Evolutionary conservation across 2,329 filamentous ascomycete genomes (phyloP), one percentile per base, ranked within the genome.

Genomic region (Pseudopyrenochaeta lycopersici): DNA sequence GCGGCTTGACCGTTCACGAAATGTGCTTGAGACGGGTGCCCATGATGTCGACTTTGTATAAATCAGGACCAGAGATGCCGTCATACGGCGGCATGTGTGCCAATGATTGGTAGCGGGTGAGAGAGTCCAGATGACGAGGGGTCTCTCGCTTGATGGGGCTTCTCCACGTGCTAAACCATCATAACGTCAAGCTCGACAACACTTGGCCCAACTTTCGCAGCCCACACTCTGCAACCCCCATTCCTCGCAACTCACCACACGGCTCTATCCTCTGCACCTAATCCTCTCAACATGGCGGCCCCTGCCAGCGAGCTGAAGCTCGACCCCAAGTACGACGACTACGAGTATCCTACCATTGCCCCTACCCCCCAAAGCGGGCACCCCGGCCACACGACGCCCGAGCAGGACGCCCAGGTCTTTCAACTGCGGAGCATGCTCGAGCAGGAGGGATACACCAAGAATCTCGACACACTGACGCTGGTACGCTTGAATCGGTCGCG

Each of bases 241-340:
- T 53, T 59, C 49, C 52, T 45, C 49, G 35, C 42, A 15, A 48
- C 23, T 39, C 12, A 29, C 43, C 31, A 43, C 39, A 46, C 27
- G 31, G 49, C 35, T 36, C 39, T 27, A 30, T 20, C 15, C 35
- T 36, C 12, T 29, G 30, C 17, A 33, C 33, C 32, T 44, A 41
- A 43, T 39, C 29, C 11, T 46, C 18, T 35, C 63, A 72, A 36
- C 46, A 76, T 76, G 74, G 70, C 72, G 46, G 61, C 68, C 60
- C 50, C 63, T 9, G 9, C 23, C 32, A 58, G 50, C 54, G 67
- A 65, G 76, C 60, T 83, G 64, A 77, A 81, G 64, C 78, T 92
- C 69, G 88, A 96, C 78, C 84, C 91, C 76, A 97, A 97, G 81
- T 96, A 98, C 83, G 95, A 98, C 81, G 78, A 96, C 82, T 98